A percentile compares a stretch with the other conserved stretches of the same genome.
These are phyloP conservation scores for Emiliania huxleyi DNA, from an alignment of 78 protist species.

Conservation along the genomic window DNA sequence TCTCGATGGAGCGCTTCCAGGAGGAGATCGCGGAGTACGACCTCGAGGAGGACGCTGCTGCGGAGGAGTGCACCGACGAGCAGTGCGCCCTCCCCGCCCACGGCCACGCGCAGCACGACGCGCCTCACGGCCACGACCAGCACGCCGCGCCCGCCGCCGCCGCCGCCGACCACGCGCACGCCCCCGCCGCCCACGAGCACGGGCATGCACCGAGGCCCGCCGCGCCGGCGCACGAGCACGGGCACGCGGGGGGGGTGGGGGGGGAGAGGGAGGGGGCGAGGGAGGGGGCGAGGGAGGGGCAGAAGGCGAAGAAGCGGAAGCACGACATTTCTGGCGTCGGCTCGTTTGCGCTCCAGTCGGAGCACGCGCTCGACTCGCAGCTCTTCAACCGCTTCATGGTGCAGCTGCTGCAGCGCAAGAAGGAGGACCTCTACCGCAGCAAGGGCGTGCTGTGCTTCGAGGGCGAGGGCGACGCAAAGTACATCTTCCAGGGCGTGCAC, in stretches of 20 bases:
- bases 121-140: neutral
- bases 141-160: neutral
- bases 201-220: no score
- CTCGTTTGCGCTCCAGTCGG: neutral
- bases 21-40: neutral
- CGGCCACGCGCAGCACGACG: neutral
- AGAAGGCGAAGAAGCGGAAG: neutral
- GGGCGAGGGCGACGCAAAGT: neutral
- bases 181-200: neutral
- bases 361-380: neutral
- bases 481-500: conserved; percentile 42
- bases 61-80: neutral
- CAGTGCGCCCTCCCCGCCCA: neutral
- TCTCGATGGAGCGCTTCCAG: conserved; percentile 16
- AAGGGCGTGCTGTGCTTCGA: conserved; percentile 36
- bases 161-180: neutral
- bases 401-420: neutral
- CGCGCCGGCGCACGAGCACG: neutral
- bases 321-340: conserved; percentile 10
- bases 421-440: conserved; percentile 33
- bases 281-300: no score
- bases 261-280: no score
- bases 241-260: neutral
- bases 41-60: neutral
- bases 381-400: neutral